Percentiles rank a stretch among this genome's conserved stretches.
Conservation (phyloP, 2,329 filamentous ascomycete species). For the Fusarium globosum region DNA sequence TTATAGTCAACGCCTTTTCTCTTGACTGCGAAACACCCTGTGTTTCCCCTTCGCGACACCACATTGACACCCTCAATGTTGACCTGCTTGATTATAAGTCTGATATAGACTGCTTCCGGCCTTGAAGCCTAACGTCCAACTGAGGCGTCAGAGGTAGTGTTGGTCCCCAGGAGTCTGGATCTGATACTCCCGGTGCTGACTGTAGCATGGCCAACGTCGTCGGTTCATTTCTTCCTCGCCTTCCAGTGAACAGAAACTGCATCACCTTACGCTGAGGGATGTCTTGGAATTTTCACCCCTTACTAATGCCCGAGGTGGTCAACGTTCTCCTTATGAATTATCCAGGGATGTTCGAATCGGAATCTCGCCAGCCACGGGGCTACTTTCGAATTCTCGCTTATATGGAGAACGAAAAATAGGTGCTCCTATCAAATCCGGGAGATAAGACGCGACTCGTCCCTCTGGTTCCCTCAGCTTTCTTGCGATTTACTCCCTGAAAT, state of each 20-base stretch:
- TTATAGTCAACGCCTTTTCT: too few relatives aligned
- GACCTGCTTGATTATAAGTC: not conserved
- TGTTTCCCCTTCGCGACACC: not conserved
- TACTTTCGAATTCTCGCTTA: not conserved
- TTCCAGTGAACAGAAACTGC: not conserved
- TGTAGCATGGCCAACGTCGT: constrained; percentile 54
- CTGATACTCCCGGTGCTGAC: not conserved
- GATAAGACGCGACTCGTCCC: not conserved
- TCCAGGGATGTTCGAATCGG: not conserved
- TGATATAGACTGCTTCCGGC: not conserved
- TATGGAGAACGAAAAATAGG: not conserved
- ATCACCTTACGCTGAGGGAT: constrained; percentile 72
- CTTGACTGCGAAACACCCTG: not conserved
- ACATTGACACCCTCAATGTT: not conserved
- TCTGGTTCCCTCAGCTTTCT: constrained; percentile 63
- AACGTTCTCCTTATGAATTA: constrained; percentile 38
- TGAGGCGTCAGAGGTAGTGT: not conserved
- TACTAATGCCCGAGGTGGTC: constrained; percentile 85
- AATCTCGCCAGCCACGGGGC: not conserved
- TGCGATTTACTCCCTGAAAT: constrained; percentile 43
- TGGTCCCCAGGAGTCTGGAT: not conserved
- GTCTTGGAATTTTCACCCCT: constrained; percentile 67
- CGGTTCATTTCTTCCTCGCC: constrained; percentile 54
- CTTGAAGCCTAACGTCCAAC: not conserved
- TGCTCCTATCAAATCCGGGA: not conserved